Evolutionary conservation across 192 early-diverging fungal species (phyloP).

Genomic region (Coemansia javaensis): DNA sequence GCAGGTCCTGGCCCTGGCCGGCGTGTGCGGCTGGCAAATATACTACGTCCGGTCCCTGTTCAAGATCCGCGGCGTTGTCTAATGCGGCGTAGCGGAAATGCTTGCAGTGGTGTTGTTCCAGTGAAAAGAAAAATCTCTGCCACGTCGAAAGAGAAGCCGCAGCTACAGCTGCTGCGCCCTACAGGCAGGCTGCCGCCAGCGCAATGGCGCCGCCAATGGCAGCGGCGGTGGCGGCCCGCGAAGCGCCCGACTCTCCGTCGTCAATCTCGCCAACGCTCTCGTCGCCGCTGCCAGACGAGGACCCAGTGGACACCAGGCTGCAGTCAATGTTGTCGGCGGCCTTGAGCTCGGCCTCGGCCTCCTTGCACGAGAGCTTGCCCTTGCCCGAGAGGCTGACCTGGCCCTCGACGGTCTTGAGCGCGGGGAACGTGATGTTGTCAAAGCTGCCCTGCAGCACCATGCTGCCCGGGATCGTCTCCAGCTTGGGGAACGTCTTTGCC

Average conservation of each 20-base stretch:
- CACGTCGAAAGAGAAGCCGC: background rate
- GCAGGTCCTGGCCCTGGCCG: conserved; percentile 38
- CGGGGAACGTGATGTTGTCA: conserved; percentile 53
- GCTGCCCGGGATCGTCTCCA: conserved; percentile 56
- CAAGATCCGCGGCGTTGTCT: conserved; percentile 49
- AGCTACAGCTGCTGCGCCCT: background rate
- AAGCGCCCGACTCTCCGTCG: conserved; percentile 18
- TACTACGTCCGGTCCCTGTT: conserved; percentile 47
- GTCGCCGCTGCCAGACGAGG: conserved; percentile 4
- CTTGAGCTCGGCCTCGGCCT: conserved; percentile 19
- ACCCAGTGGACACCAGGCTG: conserved; percentile 6
- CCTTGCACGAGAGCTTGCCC: conserved; percentile 52
- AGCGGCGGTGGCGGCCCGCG: conserved; percentile 15
- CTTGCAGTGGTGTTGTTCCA: too few species aligned
- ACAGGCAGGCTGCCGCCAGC: conserved; percentile 29
- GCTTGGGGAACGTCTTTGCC: conserved; percentile 49
- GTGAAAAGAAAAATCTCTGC: background rate
- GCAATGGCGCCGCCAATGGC: conserved; percentile 24
- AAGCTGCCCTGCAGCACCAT: conserved; percentile 59
- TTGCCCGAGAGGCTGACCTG: conserved; percentile 61
- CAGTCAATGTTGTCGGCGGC: conserved; percentile 34
- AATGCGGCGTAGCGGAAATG: conserved; percentile 7
- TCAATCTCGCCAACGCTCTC: background rate
- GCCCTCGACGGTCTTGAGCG: conserved; percentile 56
- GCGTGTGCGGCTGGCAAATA: conserved; percentile 50